Percentiles rank a stretch among this genome's conserved stretches.
phyloP scores from a whole-genome alignment of 768 basidiomycete genomes.

The Leccinum disarticulatum region DNA sequence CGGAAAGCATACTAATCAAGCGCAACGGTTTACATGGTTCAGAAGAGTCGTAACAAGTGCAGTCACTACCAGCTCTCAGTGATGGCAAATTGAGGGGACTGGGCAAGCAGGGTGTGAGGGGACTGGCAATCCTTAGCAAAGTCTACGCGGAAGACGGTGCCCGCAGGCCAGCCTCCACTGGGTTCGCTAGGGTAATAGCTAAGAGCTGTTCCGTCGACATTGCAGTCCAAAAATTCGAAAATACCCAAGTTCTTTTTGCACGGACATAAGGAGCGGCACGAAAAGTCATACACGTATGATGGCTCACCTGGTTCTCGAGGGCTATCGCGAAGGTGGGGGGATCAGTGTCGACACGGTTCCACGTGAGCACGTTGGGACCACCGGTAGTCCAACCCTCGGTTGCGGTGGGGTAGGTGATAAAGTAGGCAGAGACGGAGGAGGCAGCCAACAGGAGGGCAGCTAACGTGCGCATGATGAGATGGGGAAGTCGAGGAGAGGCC shows the following conservation, averaged over 20 bases:
- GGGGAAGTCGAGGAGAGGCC: neutral
- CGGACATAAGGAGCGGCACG: constrained; percentile 2
- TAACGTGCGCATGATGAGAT: constrained; percentile 44
- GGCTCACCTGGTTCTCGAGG: constrained; percentile 60
- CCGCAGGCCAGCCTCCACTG: constrained; percentile 62
- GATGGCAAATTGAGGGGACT: constrained; percentile 65
- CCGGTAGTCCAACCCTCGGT: constrained; percentile 55
- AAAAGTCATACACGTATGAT: neutral
- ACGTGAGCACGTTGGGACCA: constrained; percentile 54
- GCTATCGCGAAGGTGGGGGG: constrained; percentile 64
- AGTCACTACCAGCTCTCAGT: constrained; percentile 32
- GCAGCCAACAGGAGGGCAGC: constrained; percentile 46
- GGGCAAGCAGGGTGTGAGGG: constrained; percentile 60
- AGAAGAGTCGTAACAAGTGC: constrained; percentile 29
- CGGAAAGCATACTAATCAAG: neutral
- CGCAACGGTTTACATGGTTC: constrained; percentile 4
- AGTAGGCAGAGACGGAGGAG: constrained; percentile 62
- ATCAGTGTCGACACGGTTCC: constrained; percentile 70
- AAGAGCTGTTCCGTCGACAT: constrained; percentile 50
- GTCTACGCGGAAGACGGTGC: constrained; percentile 68
- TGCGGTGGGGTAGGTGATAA: constrained; percentile 51
- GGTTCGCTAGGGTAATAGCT: constrained; percentile 46
- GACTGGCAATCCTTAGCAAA: constrained; percentile 51
- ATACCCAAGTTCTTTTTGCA: neutral
- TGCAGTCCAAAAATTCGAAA: constrained; percentile 49